Conservation (phyloP, 345 rosid species). For the Crucihimalaya himalaica region DNA sequence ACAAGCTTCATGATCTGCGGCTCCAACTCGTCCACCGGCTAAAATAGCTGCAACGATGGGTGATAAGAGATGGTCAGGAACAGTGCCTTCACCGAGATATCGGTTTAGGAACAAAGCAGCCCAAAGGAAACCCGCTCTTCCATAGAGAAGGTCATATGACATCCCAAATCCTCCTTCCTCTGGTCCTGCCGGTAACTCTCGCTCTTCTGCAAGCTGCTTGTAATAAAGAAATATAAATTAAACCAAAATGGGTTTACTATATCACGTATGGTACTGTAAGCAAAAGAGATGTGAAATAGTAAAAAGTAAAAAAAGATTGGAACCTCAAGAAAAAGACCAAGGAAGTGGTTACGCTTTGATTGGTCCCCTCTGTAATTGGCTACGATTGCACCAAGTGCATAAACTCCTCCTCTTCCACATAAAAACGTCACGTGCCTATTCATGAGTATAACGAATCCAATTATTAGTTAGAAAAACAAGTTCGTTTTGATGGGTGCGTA, state of each 20-base stretch:
- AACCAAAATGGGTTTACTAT: not conserved
- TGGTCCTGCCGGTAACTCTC: constrained; percentile 84
- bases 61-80: constrained; percentile 54
- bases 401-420: constrained; percentile 88
- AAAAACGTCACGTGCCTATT: constrained; percentile 82
- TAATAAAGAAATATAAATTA: not conserved
- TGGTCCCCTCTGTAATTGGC: constrained; percentile 59
- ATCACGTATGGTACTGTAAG: constrained; percentile 3
- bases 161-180: constrained; percentile 96
- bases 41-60: constrained; percentile 75
- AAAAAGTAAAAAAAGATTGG: not conserved
- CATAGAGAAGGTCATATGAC: constrained; percentile 91
- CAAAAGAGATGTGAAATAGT: not conserved
- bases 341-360: constrained; percentile 46
- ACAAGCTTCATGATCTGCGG: constrained; percentile 63
- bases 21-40: constrained; percentile 91
- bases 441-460: not conserved
- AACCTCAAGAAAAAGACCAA: constrained; percentile 71
- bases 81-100: constrained; percentile 59
- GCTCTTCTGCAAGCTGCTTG: constrained; percentile 71
- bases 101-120: constrained; percentile 77
- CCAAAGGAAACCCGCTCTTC: constrained; percentile 95
- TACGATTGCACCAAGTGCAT: constrained; percentile 74
- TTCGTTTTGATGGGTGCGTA: not conserved
- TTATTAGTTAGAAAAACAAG: constrained; percentile 8